Base-by-base conservation (phyloP, 169 alveolate species). In the Eimeria praecox region DNA sequence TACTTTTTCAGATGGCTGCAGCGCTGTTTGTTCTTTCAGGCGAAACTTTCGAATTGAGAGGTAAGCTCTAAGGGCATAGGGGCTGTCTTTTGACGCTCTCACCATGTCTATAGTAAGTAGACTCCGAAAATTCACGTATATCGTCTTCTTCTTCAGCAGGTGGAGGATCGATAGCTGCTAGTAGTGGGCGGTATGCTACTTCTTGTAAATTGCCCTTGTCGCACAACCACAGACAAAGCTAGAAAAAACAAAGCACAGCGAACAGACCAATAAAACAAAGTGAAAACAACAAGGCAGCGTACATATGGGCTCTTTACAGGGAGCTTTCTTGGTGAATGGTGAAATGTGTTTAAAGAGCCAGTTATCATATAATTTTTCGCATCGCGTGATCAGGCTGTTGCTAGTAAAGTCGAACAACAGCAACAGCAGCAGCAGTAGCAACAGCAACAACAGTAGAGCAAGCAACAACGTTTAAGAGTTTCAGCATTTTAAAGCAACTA, bases 201-300 rank as follows among this genome's bases (percentile, higher is more conserved):
- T 77, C 87, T 46, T 77, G 87, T n/a, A 77, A 62, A 46, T 77
- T 77, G 87, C 87, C 87, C 27, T 77, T 77, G 62, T 77, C 87
- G 87, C 87, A 77, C 33, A 77, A 20, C 87, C 87, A 77, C 10
- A 77, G 87, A 33, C 87, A 77, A 24, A 77, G 87, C 87, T 77
- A 35, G 14, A 20, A 46, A 24, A 40, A 46, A 77, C 30, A 77
- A 16, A 12, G 44, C 40, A 69, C 56, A 38, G 40, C 59, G 18
- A 77, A 44, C 12, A 24, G 38, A 12, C 35, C 87, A 77, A 77
- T 8, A 18, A 3, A 38, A n/a, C n/a, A n/a, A n/a, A n/a, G n/a
- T n/a, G n/a, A n/a, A 14, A 14, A 71, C 16, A 12, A 71, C 44
- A 71, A 8, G 82, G 5, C 59, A 9, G 6, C 20, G 59, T 9